Conservation (phyloP, 1,284 basidiomycete genomes). For the Apiotrichum gracile region DNA sequence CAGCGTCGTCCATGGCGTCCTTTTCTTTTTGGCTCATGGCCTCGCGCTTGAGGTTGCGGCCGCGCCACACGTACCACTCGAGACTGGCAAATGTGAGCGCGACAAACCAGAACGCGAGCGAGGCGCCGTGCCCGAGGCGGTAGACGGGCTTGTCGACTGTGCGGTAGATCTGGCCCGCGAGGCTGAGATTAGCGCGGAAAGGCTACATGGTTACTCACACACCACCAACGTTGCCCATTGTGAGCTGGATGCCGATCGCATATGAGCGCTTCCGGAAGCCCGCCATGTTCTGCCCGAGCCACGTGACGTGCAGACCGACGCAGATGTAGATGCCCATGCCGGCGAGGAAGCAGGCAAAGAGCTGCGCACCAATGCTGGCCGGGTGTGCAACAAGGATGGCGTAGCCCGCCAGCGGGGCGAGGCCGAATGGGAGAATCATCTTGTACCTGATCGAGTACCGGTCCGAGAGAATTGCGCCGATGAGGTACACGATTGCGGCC, state of each 20-base stretch:
- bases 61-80: constrained; percentile 7
- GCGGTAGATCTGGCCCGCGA: constrained; percentile 8
- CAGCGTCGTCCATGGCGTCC: neutral
- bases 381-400: constrained; percentile 19
- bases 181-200: neutral
- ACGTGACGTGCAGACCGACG: constrained; percentile 23
- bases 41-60: neutral
- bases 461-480: constrained; percentile 12
- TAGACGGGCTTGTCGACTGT: constrained; percentile 4
- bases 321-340: constrained; percentile 21
- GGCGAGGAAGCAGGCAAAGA: constrained; percentile 21
- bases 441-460: constrained; percentile 6
- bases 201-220: neutral
- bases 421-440: constrained; percentile 5
- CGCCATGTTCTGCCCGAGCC: constrained; percentile 17
- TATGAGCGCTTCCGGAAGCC: constrained; percentile 23
- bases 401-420: constrained; percentile 13
- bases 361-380: constrained; percentile 11
- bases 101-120: constrained; percentile 1
- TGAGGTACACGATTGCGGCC: constrained; percentile 12
- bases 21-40: constrained; percentile 1
- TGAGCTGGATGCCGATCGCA: constrained; percentile 24
- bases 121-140: constrained; percentile 2
- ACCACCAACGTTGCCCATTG: constrained; percentile 21
- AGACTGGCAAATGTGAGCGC: constrained; percentile 1